phyloP scores from a whole-genome alignment of 2,329 filamentous ascomycete genomes.

The Neonectria ditissima region DNA sequence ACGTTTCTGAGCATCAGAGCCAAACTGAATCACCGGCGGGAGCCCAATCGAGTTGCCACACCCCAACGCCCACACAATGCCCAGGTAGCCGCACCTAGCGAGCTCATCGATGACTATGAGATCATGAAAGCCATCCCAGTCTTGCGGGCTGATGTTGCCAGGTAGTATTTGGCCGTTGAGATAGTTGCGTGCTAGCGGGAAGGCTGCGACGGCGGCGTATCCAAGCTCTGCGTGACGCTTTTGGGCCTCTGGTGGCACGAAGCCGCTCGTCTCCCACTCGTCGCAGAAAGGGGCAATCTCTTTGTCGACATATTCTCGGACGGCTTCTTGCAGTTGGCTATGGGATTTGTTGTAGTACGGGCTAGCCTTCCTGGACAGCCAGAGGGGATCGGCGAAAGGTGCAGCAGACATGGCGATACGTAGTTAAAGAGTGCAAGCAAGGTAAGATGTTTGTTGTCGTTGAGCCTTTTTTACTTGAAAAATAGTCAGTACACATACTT shows the following conservation, averaged over 20 bases:
- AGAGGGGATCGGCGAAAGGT: conserved; percentile 33
- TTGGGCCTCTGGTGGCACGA: conserved; percentile 20
- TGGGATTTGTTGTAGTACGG: conserved; percentile 27
- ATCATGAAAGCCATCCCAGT: conserved; percentile 69
- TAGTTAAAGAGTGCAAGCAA: not conserved
- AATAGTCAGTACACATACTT: not conserved
- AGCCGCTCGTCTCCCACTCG: conserved; percentile 12
- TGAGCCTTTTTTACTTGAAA: not conserved
- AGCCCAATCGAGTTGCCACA: conserved; percentile 72
- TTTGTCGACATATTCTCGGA: conserved; percentile 22
- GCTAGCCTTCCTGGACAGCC: conserved; percentile 24
- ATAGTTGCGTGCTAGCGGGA: conserved; percentile 3
- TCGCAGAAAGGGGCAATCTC: conserved; percentile 18
- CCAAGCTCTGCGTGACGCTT: conserved; percentile 18
- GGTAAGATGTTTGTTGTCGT: not conserved
- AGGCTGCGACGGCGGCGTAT: conserved; percentile 17
- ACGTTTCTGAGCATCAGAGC: conserved; percentile 58
- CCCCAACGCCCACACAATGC: conserved; percentile 68
- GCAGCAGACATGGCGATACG: conserved; percentile 16
- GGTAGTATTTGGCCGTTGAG: conserved; percentile 2
- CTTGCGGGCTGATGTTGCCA: conserved; percentile 17
- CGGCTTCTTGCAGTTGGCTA: conserved; percentile 25
- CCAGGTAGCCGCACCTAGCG: conserved; percentile 62
- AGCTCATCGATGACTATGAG: conserved; percentile 68
- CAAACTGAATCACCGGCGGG: conserved; percentile 73